These are phyloP conservation scores for Colletotrichum nymphaeae DNA, from an alignment of 2,329 filamentous ascomycete genomes.

Conservation along the genomic window DNA sequence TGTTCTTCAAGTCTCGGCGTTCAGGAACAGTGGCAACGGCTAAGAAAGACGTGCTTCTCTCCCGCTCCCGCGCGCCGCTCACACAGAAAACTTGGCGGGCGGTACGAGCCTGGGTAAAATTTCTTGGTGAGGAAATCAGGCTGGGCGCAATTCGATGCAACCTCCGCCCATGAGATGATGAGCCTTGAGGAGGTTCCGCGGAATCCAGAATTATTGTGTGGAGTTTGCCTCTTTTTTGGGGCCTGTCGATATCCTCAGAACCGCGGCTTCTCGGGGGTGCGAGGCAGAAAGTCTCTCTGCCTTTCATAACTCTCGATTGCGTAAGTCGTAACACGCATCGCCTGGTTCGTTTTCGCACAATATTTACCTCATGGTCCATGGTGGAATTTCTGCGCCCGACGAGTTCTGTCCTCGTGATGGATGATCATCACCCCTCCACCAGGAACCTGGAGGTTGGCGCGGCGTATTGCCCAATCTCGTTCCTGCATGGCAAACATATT, in stretches of 20 bases:
- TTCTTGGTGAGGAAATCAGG: neutral
- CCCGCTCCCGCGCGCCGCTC: neutral
- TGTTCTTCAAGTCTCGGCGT: neutral
- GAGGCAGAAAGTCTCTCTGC: neutral
- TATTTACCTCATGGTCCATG: neutral
- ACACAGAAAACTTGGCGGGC: neutral
- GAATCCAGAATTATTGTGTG: neutral
- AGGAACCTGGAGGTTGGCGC: no score
- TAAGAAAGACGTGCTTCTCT: neutral
- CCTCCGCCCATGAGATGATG: neutral
- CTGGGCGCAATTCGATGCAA: neutral
- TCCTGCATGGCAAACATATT: neutral
- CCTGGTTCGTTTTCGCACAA: neutral
- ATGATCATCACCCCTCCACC: neutral
- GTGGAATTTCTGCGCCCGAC: constrained; percentile 1
- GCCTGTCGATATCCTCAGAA: neutral
- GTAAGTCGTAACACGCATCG: neutral
- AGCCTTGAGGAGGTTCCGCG: neutral
- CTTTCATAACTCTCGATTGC: neutral
- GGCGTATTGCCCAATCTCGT: neutral
- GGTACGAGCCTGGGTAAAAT: neutral
- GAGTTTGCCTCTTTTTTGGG: neutral
- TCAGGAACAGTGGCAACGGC: neutral
- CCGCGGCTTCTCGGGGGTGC: neutral
- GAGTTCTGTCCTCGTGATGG: neutral